Evolutionary conservation across 176 grass and related monocot species (phyloP).

Genomic region (Oryza australiensis): DNA sequence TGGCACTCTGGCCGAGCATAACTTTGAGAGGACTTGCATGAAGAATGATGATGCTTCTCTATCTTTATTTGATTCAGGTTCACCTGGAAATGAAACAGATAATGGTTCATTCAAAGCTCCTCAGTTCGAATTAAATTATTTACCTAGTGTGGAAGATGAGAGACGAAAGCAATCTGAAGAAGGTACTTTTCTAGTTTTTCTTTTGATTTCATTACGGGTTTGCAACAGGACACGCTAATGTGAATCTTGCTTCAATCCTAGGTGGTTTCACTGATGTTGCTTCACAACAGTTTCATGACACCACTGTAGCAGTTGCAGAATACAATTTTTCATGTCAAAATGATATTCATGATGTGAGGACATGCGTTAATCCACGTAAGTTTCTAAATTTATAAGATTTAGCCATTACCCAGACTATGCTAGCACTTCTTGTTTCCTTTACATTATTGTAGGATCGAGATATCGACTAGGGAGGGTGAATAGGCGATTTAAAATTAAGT

Average conservation of each 20-base stretch:
- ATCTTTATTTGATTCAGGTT: neutral
- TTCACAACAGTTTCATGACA: neutral
- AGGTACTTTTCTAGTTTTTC: slow-evolving; percentile 14
- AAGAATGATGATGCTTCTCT: neutral
- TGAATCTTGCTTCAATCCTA: neutral
- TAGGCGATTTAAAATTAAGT: too few relatives aligned
- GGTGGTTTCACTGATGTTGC: neutral
- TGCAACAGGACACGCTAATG: neutral
- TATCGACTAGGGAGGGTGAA: too few relatives aligned
- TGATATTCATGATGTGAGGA: neutral
- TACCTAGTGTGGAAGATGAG: neutral
- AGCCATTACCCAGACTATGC: neutral
- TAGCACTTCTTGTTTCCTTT: neutral
- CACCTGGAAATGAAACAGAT: neutral
- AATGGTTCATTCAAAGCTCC: neutral
- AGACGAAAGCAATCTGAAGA: neutral
- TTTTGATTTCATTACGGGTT: neutral
- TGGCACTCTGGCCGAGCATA: neutral
- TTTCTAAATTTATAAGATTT: neutral
- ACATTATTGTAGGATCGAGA: too few relatives aligned
- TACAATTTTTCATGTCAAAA: neutral
- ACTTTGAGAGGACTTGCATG: neutral
- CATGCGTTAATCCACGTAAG: neutral
- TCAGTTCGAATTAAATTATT: neutral
- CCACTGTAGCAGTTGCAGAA: neutral